Percentiles rank a stretch among this genome's conserved stretches.
Evolutionary conservation across 805 yeast species (phyloP).

Genomic region (Lachancea meyersii): DNA sequence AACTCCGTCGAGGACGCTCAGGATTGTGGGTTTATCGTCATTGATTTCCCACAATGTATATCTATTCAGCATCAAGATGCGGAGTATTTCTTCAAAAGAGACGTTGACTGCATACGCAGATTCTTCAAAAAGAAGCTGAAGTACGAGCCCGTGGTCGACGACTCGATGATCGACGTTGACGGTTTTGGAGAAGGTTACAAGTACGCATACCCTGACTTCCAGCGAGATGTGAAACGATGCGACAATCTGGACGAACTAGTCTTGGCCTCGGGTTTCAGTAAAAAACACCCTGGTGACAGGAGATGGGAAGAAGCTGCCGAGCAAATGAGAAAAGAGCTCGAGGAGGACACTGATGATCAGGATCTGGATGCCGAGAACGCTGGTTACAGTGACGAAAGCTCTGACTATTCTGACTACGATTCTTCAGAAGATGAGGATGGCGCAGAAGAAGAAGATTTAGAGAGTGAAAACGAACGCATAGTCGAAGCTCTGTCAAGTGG

Average conservation of each 20-base stretch:
- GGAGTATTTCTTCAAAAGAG: slow-evolving; percentile 80
- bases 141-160: slow-evolving; percentile 63
- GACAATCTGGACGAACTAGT: slow-evolving; percentile 77
- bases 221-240: slow-evolving; percentile 63
- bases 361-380: slow-evolving; percentile 25
- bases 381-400: slow-evolving; percentile 49
- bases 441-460: slow-evolving; percentile 31
- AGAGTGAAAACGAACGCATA: slow-evolving; percentile 52
- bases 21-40: slow-evolving; percentile 75
- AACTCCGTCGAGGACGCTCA: slow-evolving; percentile 42
- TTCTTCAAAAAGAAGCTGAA: slow-evolving; percentile 76
- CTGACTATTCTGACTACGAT: slow-evolving; percentile 43
- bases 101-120: slow-evolving; percentile 80
- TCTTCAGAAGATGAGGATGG: slow-evolving; percentile 30
- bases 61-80: slow-evolving; percentile 90
- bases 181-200: slow-evolving; percentile 78
- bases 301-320: slow-evolving; percentile 75
- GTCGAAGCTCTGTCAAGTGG: slow-evolving; percentile 65
- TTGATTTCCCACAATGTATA: slow-evolving; percentile 98
- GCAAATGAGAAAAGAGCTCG: slow-evolving; percentile 42
- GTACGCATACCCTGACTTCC: slow-evolving; percentile 72
- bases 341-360: slow-evolving; percentile 21
- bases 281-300: slow-evolving; percentile 46
- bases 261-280: slow-evolving; percentile 80
- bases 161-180: slow-evolving; percentile 66